phyloP scores from a whole-genome alignment of 768 basidiomycete species.

The Mycena belliarum region DNA sequence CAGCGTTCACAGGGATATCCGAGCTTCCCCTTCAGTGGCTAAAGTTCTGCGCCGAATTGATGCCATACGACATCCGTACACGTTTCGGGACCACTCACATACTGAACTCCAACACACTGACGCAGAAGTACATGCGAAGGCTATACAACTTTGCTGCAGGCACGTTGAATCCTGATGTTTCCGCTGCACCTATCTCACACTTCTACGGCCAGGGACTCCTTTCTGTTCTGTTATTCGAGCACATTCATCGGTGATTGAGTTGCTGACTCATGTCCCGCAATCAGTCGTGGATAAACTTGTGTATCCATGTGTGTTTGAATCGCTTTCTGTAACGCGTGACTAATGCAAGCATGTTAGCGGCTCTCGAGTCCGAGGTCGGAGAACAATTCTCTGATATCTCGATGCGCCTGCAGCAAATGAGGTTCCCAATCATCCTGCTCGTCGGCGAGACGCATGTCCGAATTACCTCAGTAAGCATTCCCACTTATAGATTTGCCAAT shows the following conservation, averaged over 20 bases:
- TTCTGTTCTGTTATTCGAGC: conserved; percentile 55
- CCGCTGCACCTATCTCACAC: not conserved
- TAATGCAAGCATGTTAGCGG: conserved; percentile 39
- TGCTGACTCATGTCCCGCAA: conserved; percentile 56
- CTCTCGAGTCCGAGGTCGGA: conserved; percentile 59
- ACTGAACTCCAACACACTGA: conserved; percentile 70
- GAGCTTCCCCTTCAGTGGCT: conserved; percentile 84
- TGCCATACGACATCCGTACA: conserved; percentile 66
- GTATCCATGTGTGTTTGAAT: conserved; percentile 54
- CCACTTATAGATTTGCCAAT: not conserved
- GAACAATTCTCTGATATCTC: conserved; percentile 61
- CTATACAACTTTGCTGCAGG: conserved; percentile 71
- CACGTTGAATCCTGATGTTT: conserved; percentile 19
- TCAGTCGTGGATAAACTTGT: conserved; percentile 46
- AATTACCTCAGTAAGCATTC: conserved; percentile 66
- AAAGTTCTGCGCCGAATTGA: conserved; percentile 73
- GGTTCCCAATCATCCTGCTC: conserved; percentile 69
- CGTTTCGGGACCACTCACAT: conserved; percentile 66
- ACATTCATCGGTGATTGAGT: conserved; percentile 63
- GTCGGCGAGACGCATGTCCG: conserved; percentile 73
- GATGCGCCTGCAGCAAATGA: conserved; percentile 67
- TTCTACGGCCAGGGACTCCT: conserved; percentile 42
- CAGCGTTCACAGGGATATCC: conserved; percentile 70
- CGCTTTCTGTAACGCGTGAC: not conserved
- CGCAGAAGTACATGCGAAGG: conserved; percentile 73